These are phyloP conservation scores for Odonthalia washingtoniensis DNA, from an alignment of 31 red algal genomes.

Conservation along the genomic window DNA sequence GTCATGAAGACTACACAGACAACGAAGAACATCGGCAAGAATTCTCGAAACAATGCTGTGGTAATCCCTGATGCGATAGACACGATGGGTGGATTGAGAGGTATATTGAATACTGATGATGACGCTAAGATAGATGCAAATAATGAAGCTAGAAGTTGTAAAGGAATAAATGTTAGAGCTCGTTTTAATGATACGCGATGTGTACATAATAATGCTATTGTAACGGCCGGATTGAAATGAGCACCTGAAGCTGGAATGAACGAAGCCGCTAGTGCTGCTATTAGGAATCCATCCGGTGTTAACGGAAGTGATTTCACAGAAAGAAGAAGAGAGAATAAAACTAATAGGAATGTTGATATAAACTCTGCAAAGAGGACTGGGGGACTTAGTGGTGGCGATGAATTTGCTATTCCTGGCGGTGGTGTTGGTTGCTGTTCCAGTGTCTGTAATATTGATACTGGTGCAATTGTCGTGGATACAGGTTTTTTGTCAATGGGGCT, in stretches of 20 bases:
- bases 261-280: slow-evolving; percentile 63
- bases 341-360: slow-evolving; percentile 74
- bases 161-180: slow-evolving; percentile 48
- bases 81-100: slow-evolving; percentile 31
- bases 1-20: slow-evolving; percentile 66
- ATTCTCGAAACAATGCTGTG: slow-evolving; percentile 55
- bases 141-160: slow-evolving; percentile 62
- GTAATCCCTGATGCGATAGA: slow-evolving; percentile 37
- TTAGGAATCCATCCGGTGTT: slow-evolving; percentile 43
- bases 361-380: slow-evolving; percentile 74
- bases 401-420: slow-evolving; percentile 29
- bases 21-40: slow-evolving; percentile 78
- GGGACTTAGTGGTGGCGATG: slow-evolving; percentile 31
- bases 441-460: no score
- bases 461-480: no score
- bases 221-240: slow-evolving; percentile 77
- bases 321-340: slow-evolving; percentile 60
- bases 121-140: slow-evolving; percentile 48
- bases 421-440: neutral
- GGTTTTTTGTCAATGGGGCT: no score
- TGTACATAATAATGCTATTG: slow-evolving; percentile 52
- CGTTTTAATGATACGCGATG: slow-evolving; percentile 52
- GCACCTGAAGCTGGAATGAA: slow-evolving; percentile 71
- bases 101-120: slow-evolving; percentile 35
- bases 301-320: slow-evolving; percentile 36